phyloP scores from a whole-genome alignment of 768 basidiomycete species.

The Lentinula sp. region DNA sequence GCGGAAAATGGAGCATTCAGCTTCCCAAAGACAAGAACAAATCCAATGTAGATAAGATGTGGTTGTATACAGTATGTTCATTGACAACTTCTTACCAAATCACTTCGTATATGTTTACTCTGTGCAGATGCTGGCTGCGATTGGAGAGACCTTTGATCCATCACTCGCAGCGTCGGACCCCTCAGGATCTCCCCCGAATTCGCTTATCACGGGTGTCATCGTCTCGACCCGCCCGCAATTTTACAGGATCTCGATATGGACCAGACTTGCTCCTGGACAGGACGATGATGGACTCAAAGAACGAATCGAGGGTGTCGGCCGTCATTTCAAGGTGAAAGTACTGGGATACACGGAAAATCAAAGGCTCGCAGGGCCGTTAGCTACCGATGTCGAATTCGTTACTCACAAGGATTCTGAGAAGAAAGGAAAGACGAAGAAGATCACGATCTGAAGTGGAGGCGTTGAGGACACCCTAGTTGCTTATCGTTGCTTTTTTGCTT shows the following conservation, averaged over 20 bases:
- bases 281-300: constrained; percentile 60
- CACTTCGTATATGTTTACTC: not conserved
- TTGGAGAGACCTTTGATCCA: constrained; percentile 98
- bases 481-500: constrained; percentile 9
- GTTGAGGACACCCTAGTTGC: not conserved
- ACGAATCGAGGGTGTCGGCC: constrained; percentile 79
- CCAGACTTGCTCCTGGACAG: constrained; percentile 65
- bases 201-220: constrained; percentile 89
- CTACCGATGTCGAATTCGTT: constrained; percentile 92
- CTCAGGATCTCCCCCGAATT: constrained; percentile 39
- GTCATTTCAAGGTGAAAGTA: constrained; percentile 88
- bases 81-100: not conserved
- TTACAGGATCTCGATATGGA: constrained; percentile 98
- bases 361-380: constrained; percentile 77
- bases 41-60: constrained; percentile 83
- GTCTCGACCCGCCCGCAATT: constrained; percentile 92
- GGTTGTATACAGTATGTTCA: constrained; percentile 85
- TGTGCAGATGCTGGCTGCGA: constrained; percentile 93
- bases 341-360: constrained; percentile 74
- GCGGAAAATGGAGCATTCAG: constrained; percentile 99
- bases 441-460: constrained; percentile 44
- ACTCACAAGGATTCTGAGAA: constrained; percentile 95
- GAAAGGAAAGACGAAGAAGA: constrained; percentile 86
- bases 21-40: constrained; percentile 94
- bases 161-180: constrained; percentile 48